Percentiles rank a stretch among this genome's conserved stretches.
phyloP scores from a whole-genome alignment of 176 grass and related monocot genomes.

The Tillandsia leiboldiana region DNA sequence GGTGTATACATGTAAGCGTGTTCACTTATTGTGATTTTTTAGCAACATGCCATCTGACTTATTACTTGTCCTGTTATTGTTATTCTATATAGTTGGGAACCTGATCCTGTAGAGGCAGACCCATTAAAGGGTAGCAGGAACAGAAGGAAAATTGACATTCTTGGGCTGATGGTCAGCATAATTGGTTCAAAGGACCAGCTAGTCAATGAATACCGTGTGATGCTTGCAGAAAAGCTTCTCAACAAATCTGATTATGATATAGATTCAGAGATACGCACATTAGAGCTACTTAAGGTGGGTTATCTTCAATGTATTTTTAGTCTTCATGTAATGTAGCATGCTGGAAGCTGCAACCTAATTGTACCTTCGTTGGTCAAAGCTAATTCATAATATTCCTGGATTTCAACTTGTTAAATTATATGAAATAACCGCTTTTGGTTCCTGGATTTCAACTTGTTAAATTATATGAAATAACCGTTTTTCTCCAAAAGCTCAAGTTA shows the following conservation, averaged over 20 bases:
- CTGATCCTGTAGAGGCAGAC: constrained; percentile 83
- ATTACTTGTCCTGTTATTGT: constrained; percentile 6
- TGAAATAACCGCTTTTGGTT: too few species aligned
- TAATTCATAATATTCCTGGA: not conserved
- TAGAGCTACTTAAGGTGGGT: constrained; percentile 94
- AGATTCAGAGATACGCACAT: constrained; percentile 93
- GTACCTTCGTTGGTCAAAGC: not conserved
- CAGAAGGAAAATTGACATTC: constrained; percentile 93
- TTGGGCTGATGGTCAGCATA: constrained; percentile 92
- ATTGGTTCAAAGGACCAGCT: constrained; percentile 96
- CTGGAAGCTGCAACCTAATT: not conserved
- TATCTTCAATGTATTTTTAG: constrained; percentile 12
- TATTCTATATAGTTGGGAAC: constrained; percentile 71
- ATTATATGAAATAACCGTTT: too few species aligned
- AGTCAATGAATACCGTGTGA: constrained; percentile 92
- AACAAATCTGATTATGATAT: constrained; percentile 97
- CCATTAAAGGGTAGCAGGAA: constrained; percentile 83
- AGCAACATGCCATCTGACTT: not conserved
- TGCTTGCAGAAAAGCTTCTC: constrained; percentile 93
- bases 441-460: too few species aligned
- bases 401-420: not conserved
- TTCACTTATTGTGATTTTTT: not conserved
- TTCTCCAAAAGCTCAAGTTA: too few species aligned
- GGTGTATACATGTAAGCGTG: too few species aligned
- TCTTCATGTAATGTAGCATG: not conserved